Conservation (phyloP, 331 rosid species). For the Spiraea crenata region DNA sequence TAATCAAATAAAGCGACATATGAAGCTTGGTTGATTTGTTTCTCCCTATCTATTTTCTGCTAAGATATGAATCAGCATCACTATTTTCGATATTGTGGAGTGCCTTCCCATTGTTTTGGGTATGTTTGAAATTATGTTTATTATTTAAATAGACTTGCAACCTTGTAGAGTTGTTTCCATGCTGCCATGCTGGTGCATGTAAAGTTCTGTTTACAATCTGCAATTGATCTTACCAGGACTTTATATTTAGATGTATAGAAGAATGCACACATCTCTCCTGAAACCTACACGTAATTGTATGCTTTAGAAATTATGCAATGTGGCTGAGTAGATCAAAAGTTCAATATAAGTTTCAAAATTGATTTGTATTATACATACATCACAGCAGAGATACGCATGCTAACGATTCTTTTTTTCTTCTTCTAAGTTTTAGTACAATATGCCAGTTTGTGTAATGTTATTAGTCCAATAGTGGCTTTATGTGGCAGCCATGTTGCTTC, state of each 20-base stretch:
- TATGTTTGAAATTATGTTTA: background rate
- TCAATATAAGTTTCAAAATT: background rate
- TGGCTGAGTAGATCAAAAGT: background rate
- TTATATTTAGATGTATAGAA: background rate
- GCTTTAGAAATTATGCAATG: background rate
- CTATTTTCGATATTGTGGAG: background rate
- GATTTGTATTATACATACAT: background rate
- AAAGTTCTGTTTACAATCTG: background rate
- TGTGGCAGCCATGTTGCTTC: background rate
- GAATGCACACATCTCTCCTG: background rate
- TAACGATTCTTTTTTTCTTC: background rate
- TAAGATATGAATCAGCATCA: background rate
- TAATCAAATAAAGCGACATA: background rate
- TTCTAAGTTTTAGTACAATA: background rate
- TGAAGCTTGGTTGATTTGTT: background rate
- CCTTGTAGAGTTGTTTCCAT: background rate
- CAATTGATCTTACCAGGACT: background rate
- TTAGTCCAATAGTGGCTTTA: background rate
- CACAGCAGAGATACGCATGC: background rate
- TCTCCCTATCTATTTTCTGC: background rate
- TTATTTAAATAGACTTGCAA: background rate
- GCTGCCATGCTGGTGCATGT: background rate
- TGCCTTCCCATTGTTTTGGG: background rate
- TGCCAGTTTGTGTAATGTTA: background rate
- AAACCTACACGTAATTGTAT: background rate